Evolutionary conservation across 106 monocot species (phyloP).

Genomic region (Allium sativum): DNA sequence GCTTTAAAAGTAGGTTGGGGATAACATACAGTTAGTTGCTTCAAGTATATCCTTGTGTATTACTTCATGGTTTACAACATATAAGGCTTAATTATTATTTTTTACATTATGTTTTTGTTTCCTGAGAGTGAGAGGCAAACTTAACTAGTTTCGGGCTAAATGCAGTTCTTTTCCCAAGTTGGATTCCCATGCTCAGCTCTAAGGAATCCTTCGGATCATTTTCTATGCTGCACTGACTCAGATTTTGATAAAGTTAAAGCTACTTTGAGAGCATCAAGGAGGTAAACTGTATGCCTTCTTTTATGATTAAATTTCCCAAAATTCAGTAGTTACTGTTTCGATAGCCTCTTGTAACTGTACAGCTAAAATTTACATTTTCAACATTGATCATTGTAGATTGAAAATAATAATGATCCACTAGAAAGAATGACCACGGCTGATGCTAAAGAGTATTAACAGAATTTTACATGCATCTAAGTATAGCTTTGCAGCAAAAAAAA

Average conservation of each 20-base stretch:
- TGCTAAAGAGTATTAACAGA: neutral
- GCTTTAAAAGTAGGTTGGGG: too few species aligned
- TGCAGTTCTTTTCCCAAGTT: constrained; percentile 35
- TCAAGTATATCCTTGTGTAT: too few species aligned
- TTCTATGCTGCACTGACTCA: constrained; percentile 52
- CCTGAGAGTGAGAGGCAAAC: too few species aligned
- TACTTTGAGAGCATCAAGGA: constrained; percentile 57
- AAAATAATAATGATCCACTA: neutral
- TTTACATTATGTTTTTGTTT: too few species aligned
- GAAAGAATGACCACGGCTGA: neutral
- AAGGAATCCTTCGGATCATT: constrained; percentile 70
- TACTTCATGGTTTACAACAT: too few species aligned
- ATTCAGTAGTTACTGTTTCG: neutral
- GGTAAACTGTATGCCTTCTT: constrained; percentile 19
- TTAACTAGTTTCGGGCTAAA: neutral
- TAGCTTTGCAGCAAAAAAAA: constrained; percentile 5
- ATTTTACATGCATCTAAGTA: neutral
- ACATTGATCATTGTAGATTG: neutral
- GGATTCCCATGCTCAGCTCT: constrained; percentile 82
- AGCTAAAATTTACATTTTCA: too few species aligned
- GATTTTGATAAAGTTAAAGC: constrained; percentile 71
- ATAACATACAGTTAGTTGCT: too few species aligned
- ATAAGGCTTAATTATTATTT: too few species aligned
- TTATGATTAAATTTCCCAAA: neutral
- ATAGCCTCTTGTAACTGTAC: neutral